These are phyloP conservation scores for Cryptococcus sp. DNA, from an alignment of 1,284 basidiomycete genomes.

Conservation along the genomic window DNA sequence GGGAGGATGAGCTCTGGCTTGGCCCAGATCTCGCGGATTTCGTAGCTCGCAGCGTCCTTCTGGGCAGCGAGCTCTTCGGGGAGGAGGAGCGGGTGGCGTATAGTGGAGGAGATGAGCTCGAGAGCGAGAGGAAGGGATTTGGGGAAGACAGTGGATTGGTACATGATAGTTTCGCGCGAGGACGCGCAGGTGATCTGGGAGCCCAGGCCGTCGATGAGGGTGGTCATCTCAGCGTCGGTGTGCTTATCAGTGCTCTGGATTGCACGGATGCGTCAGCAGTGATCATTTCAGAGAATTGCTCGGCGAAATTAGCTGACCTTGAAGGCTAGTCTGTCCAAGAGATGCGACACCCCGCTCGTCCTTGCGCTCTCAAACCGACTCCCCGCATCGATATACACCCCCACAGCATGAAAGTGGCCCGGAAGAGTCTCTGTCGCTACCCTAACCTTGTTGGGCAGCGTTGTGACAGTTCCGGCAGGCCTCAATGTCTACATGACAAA, in stretches of 20 bases:
- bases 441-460: conserved; percentile 83
- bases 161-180: conserved; percentile 93
- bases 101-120: conserved; percentile 86
- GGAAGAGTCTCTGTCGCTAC: conserved; percentile 89
- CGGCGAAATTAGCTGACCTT: conserved; percentile 61
- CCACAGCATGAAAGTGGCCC: conserved; percentile 91
- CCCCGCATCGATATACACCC: conserved; percentile 90
- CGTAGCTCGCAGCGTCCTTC: conserved; percentile 85
- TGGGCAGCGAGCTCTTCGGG: conserved; percentile 79
- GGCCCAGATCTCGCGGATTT: conserved; percentile 78
- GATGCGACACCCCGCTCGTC: conserved; percentile 81
- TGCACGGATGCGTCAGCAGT: not conserved
- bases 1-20: conserved; percentile 97
- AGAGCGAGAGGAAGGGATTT: conserved; percentile 76
- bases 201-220: conserved; percentile 77
- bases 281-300: not conserved
- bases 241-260: conserved; percentile 53
- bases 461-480: conserved; percentile 58
- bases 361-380: conserved; percentile 80
- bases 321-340: conserved; percentile 93
- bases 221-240: conserved; percentile 68
- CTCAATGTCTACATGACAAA: conserved; percentile 7
- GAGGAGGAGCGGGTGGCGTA: conserved; percentile 72
- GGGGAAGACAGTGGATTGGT: conserved; percentile 93
- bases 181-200: conserved; percentile 91